phyloP scores from a whole-genome alignment of 2,329 filamentous ascomycete species.

The Neofusicoccum laricinum region DNA sequence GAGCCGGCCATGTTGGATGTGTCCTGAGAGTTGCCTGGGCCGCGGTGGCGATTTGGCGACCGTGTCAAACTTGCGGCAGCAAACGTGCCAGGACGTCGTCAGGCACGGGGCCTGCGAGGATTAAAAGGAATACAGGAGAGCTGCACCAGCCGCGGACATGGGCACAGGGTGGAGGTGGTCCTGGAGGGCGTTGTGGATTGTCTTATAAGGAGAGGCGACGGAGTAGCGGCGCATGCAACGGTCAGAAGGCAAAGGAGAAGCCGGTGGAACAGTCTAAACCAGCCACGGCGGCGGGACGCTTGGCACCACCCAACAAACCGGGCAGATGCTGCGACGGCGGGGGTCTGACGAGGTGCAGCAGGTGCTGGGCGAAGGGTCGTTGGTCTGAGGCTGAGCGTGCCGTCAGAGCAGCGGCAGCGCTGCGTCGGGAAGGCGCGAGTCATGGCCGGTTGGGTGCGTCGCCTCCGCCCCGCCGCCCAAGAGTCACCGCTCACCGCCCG shows the following conservation, averaged over 20 bases:
- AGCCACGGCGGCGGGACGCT: not conserved
- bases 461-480: not conserved
- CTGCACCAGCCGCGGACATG: not conserved
- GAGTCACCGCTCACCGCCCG: not conserved
- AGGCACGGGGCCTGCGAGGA: not conserved
- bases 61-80: not conserved
- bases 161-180: not conserved
- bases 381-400: not conserved
- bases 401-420: too few species aligned
- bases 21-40: not conserved
- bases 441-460: not conserved
- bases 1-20: conserved; percentile 27
- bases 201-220: not conserved
- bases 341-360: not conserved
- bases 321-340: not conserved
- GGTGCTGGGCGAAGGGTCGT: not conserved
- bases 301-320: not conserved
- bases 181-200: not conserved
- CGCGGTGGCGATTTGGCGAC: not conserved
- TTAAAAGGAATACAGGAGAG: not conserved
- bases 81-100: not conserved
- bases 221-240: not conserved
- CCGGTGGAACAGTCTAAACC: not conserved
- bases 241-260: not conserved
- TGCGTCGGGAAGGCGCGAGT: not conserved